Conservation (phyloP, 2,329 filamentous ascomycete genomes). For the Aspergillus glaucus region DNA sequence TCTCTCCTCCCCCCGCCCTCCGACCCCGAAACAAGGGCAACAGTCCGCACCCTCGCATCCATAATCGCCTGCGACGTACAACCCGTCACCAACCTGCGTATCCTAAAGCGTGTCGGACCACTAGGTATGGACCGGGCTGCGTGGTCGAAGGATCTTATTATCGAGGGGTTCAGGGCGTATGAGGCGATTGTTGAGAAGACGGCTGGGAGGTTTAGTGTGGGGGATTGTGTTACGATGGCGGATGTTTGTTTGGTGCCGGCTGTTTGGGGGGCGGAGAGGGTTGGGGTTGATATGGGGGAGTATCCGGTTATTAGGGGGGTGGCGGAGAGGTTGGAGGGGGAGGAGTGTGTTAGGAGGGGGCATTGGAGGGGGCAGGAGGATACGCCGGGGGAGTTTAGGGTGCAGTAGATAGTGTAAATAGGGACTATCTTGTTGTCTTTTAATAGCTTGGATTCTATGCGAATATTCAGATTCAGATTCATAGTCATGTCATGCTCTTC, state of each 20-base stretch:
- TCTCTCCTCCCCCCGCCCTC: constrained; percentile 43
- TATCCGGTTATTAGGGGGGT: constrained; percentile 46
- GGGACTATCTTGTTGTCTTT: not conserved
- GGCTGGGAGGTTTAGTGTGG: constrained; percentile 50
- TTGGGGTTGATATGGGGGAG: constrained; percentile 46
- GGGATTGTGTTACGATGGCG: constrained; percentile 51
- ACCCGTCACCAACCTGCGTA: constrained; percentile 54
- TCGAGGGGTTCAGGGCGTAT: constrained; percentile 51
- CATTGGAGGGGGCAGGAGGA: constrained; percentile 53
- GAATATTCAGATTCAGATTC: not conserved
- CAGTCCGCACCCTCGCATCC: constrained; percentile 47
- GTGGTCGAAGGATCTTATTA: constrained; percentile 50
- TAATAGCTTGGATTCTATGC: too few species aligned
- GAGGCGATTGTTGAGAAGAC: constrained; percentile 38
- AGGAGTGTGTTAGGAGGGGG: constrained; percentile 48
- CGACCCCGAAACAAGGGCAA: constrained; percentile 41
- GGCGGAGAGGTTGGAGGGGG: constrained; percentile 40
- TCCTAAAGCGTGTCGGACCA: constrained; percentile 45
- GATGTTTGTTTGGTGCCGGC: constrained; percentile 55
- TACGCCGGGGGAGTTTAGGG: constrained; percentile 42
- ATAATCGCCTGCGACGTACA: constrained; percentile 56
- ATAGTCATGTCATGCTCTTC: not conserved
- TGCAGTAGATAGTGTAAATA: not conserved
- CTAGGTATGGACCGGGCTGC: constrained; percentile 40
- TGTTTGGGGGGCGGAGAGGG: constrained; percentile 52